These are phyloP conservation scores for Dipteronia dyeriana DNA, from an alignment of 345 rosid genomes.

Conservation along the genomic window DNA sequence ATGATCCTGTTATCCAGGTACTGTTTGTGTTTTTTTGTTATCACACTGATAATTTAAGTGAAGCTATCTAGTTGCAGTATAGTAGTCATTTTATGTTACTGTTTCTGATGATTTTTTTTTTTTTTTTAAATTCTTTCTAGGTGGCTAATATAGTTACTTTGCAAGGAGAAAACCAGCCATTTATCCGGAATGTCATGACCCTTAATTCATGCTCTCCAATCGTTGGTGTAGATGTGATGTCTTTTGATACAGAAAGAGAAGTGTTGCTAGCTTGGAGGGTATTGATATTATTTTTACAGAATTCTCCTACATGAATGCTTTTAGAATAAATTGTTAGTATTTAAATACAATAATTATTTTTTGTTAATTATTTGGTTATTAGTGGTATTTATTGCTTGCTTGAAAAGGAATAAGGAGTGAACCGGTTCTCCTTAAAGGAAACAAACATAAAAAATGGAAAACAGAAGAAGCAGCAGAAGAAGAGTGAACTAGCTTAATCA, in stretches of 20 bases:
- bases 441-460: too few species aligned
- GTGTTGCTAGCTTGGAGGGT: constrained; percentile 98
- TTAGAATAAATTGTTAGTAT: not conserved
- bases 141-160: constrained; percentile 91
- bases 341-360: not conserved
- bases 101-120: constrained; percentile 25
- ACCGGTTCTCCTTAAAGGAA: not conserved
- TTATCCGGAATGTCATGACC: constrained; percentile 94
- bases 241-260: constrained; percentile 88
- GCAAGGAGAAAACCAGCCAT: constrained; percentile 91
- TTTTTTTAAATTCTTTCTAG: constrained; percentile 37
- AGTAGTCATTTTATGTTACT: constrained; percentile 12
- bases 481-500: not conserved
- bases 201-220: constrained; percentile 89
- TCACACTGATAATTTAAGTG: constrained; percentile 3
- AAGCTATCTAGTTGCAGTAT: constrained; percentile 15
- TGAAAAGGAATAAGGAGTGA: not conserved
- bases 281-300: constrained; percentile 28
- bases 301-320: constrained; percentile 7
- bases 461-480: not conserved
- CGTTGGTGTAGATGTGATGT: constrained; percentile 92
- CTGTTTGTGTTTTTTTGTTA: constrained; percentile 9
- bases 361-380: not conserved
- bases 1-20: constrained; percentile 99
- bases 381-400: not conserved